Base-by-base conservation (phyloP, 768 basidiomycete genomes). In the Daedaleopsis sinensis region DNA sequence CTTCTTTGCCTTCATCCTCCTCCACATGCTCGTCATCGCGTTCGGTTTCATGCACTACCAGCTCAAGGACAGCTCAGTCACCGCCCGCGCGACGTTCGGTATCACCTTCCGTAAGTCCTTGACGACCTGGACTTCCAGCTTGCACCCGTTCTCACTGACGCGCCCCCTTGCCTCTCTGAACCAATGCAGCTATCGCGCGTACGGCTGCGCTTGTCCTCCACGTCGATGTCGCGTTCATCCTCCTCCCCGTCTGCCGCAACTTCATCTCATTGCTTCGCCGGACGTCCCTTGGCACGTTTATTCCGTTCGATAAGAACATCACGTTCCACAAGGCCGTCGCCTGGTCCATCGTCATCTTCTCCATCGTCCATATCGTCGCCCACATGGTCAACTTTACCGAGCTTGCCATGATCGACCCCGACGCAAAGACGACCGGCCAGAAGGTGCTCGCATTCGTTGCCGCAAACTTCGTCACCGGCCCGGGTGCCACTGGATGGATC, bases 291-390 rank as follows among this genome's bases (percentile, higher is more conserved):
- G 93, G 92, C 77, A 81, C 85, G 65, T 75, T 94, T 77, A 91
- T 96, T 64, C 94, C 94, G 21, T 96, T 98, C 71, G 95, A 96
- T 80, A 91, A 94, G 79, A 94, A 90, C 72, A 86, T 97, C 74
- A 86, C 86, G 8, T 89, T 97, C 73, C 95, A 94, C 80, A 94
- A 93, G 73, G 86, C 91, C 62, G 91, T 91, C 3, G 96, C 85
- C 8, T 97, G 93, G 93, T 89, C 91, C 35, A 95, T 98, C 63
- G 89, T 94, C 55, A 75, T 85, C 49, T 90, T 88, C 68, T 83
- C 87, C 15, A 72, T 82, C 61, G 84, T 97, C 15, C 96, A 97
- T 74, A 87, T 88, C 63, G 70, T 78, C 42, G 91, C 94, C 2
- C 94, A 96, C 77, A 91, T 93, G 85, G 83, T 89, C 75, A 96